A percentile compares a stretch with the other conserved stretches of the same genome.
Evolutionary conservation across 2,329 filamentous ascomycete genomes (phyloP).

Genomic region (Emmonsiellopsis sp.): DNA sequence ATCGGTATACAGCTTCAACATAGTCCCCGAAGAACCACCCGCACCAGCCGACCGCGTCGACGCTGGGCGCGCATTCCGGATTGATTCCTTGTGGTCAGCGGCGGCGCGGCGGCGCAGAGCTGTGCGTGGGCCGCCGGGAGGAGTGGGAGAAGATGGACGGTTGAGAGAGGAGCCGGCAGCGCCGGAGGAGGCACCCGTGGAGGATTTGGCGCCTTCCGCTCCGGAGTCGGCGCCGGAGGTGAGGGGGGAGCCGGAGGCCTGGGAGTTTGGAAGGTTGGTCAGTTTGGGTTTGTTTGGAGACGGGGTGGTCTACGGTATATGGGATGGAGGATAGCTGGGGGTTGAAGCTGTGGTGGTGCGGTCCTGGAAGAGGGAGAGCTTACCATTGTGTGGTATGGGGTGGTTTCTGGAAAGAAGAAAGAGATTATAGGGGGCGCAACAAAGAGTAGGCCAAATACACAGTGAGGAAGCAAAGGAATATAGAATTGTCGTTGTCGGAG

Average conservation of each 20-base stretch:
- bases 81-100: slow-evolving; percentile 93
- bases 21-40: slow-evolving; percentile 92
- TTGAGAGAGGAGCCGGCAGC: slow-evolving; percentile 61
- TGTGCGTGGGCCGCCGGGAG: slow-evolving; percentile 88
- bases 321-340: not conserved
- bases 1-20: slow-evolving; percentile 98
- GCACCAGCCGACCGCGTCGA: slow-evolving; percentile 90
- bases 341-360: not conserved
- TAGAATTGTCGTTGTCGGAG: not conserved
- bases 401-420: not conserved
- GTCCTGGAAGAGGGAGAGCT: not conserved
- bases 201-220: slow-evolving; percentile 39
- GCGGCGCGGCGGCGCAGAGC: slow-evolving; percentile 92
- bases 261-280: not conserved
- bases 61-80: slow-evolving; percentile 84
- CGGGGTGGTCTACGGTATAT: not conserved
- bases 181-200: slow-evolving; percentile 47
- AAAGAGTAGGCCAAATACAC: not conserved
- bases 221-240: slow-evolving; percentile 38
- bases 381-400: slow-evolving; percentile 8
- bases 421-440: not conserved
- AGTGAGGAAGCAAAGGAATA: not conserved
- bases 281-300: not conserved
- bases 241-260: slow-evolving; percentile 35
- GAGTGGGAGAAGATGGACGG: slow-evolving; percentile 76